Evolutionary conservation across 192 early-diverging fungal genomes (phyloP).

Genomic region (Backusella tarrabulga): DNA sequence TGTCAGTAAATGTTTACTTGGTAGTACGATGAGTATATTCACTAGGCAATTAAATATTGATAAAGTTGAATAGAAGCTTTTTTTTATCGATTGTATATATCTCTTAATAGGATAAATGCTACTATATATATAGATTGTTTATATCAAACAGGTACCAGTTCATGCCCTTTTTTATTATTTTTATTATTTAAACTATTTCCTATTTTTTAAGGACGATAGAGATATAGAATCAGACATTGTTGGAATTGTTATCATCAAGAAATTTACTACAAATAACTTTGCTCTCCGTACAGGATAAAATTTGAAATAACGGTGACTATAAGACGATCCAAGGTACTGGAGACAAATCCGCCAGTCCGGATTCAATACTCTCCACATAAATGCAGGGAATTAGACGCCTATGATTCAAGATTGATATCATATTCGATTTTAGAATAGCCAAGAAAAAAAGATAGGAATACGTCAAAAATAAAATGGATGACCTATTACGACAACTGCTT

Average conservation of each 20-base stretch:
- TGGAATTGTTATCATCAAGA: neutral
- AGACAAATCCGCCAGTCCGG: neutral
- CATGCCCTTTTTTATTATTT: no score
- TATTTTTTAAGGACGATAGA: no score
- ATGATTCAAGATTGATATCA: neutral
- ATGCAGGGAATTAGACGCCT: neutral
- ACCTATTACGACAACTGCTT: neutral
- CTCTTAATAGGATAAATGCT: no score
- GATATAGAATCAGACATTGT: neutral
- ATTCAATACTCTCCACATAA: neutral
- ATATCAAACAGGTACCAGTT: no score
- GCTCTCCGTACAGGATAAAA: neutral
- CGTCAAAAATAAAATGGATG: neutral
- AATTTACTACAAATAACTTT: neutral
- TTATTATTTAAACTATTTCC: no score
- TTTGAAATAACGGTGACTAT: neutral
- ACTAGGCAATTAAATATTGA: no score
- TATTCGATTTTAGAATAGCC: no score
- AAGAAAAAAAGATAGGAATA: neutral
- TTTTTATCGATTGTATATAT: no score
- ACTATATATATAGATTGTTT: no score
- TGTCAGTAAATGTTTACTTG: no score
- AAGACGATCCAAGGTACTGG: neutral
- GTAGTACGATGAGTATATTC: neutral
- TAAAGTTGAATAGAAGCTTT: no score